phyloP scores from a whole-genome alignment of 768 basidiomycete species.

The Rhodosporidiobolus sp. region DNA sequence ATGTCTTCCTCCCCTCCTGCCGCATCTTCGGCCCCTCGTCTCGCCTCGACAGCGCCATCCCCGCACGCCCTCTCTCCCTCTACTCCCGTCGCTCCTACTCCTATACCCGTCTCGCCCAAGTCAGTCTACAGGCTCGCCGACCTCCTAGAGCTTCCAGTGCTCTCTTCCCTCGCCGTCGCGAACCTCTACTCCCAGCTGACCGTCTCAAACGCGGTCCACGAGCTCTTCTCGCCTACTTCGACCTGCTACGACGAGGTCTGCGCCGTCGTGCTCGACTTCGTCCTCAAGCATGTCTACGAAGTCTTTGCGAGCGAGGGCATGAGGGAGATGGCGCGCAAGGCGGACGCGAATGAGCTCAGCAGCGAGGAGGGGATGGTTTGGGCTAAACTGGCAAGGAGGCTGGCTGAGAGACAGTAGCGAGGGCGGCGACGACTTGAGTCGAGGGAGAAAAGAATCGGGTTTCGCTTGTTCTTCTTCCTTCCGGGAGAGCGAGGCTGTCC shows the following conservation, averaged over 20 bases:
- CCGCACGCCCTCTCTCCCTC: neutral
- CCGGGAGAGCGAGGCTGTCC: no score
- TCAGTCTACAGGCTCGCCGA: slow-evolving; percentile 29
- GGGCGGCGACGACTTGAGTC: no score
- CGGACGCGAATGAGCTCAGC: neutral
- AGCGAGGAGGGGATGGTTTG: neutral
- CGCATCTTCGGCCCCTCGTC: no score
- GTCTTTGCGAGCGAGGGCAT: neutral
- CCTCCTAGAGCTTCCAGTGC: slow-evolving; percentile 9
- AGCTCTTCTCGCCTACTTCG: slow-evolving; percentile 1
- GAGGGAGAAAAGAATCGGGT: no score
- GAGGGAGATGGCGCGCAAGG: neutral
- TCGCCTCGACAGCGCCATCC: no score
- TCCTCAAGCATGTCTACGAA: neutral
- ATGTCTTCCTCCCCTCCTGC: neutral
- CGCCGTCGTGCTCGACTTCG: neutral
- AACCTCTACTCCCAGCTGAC: slow-evolving; percentile 4
- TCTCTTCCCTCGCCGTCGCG: slow-evolving; percentile 6
- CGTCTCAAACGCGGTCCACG: neutral
- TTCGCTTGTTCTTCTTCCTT: no score
- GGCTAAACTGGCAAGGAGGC: neutral
- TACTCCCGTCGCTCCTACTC: no score
- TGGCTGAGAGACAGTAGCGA: no score
- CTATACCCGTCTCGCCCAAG: slow-evolving; percentile 16
- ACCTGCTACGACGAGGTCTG: neutral